Conservation (phyloP, 2,329 filamentous ascomycete species). For the Fusarium sp. region DNA sequence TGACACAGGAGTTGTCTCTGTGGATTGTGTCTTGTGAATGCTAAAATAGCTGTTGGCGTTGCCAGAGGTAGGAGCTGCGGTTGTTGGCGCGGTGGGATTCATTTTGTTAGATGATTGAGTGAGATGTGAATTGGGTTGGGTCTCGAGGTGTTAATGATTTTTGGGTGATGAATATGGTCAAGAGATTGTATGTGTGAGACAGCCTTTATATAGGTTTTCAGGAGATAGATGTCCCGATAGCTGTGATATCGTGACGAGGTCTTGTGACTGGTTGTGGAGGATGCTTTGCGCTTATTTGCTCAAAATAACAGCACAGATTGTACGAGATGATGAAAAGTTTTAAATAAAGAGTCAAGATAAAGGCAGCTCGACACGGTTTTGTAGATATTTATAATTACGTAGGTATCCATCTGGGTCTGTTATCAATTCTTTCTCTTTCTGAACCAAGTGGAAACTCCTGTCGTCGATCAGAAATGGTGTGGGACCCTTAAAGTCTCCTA, state of each 20-base stretch:
- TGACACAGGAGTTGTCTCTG: slow-evolving; percentile 34
- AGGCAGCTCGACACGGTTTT: neutral
- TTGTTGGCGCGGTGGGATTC: slow-evolving; percentile 20
- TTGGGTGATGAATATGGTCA: neutral
- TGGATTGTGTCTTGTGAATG: slow-evolving; percentile 33
- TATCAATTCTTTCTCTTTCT: slow-evolving; percentile 19
- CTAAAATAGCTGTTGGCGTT: slow-evolving; percentile 32
- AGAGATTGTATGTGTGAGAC: neutral
- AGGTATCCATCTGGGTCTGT: neutral
- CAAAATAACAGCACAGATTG: neutral
- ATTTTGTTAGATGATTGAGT: slow-evolving; percentile 5
- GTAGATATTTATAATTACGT: slow-evolving; percentile 29
- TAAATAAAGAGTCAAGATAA: neutral
- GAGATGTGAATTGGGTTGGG: neutral
- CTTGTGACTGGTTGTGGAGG: neutral
- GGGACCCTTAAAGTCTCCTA: slow-evolving; percentile 20
- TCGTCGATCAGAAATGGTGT: slow-evolving; percentile 15
- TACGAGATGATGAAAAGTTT: neutral
- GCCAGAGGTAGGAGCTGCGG: slow-evolving; percentile 18
- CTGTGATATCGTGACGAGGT: neutral
- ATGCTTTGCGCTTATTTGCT: neutral
- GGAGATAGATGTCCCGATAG: neutral
- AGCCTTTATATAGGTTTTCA: neutral
- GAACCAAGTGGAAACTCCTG: slow-evolving; percentile 26
- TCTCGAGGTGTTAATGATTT: neutral